phyloP scores from a whole-genome alignment of 495 filamentous ascomycete species.

The Penicillium bovifimosum region DNA sequence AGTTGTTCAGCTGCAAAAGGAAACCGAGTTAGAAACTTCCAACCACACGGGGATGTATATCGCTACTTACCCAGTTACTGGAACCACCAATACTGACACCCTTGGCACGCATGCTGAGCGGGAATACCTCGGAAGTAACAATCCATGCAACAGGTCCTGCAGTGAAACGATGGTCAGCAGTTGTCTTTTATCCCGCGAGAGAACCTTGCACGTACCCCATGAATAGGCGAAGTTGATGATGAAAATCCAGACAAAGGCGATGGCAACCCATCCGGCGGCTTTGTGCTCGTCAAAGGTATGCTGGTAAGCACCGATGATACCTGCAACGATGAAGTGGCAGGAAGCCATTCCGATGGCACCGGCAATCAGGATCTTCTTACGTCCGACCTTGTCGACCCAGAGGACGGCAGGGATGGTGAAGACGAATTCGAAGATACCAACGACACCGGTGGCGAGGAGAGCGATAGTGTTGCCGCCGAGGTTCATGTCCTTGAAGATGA shows the following conservation, averaged over 20 bases:
- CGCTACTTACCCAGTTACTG: slow-evolving; percentile 36
- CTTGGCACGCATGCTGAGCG: slow-evolving; percentile 40
- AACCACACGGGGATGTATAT: not conserved
- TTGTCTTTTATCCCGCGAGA: too few relatives aligned
- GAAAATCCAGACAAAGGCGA: slow-evolving; percentile 44
- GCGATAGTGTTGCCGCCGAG: slow-evolving; percentile 48
- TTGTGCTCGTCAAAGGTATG: slow-evolving; percentile 22
- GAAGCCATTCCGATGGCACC: slow-evolving; percentile 68
- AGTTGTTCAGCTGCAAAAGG: slow-evolving; percentile 45
- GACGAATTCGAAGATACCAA: slow-evolving; percentile 70
- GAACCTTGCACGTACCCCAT: slow-evolving; percentile 27
- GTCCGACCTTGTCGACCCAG: slow-evolving; percentile 69
- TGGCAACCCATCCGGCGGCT: slow-evolving; percentile 37
- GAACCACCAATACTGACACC: slow-evolving; percentile 39
- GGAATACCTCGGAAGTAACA: slow-evolving; percentile 42
- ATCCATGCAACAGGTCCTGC: slow-evolving; percentile 42
- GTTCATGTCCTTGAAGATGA: slow-evolving; percentile 33
- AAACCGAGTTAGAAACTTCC: slow-evolving; percentile 2
- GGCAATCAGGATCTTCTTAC: slow-evolving; percentile 67
- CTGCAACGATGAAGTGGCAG: slow-evolving; percentile 47
- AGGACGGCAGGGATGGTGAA: slow-evolving; percentile 64
- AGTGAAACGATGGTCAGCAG: slow-evolving; percentile 2
- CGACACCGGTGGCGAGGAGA: slow-evolving; percentile 67
- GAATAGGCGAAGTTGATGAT: slow-evolving; percentile 42
- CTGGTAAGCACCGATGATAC: slow-evolving; percentile 36